These are phyloP conservation scores for Tarenaya hassleriana DNA, from an alignment of 345 rosid genomes.

Conservation along the genomic window DNA sequence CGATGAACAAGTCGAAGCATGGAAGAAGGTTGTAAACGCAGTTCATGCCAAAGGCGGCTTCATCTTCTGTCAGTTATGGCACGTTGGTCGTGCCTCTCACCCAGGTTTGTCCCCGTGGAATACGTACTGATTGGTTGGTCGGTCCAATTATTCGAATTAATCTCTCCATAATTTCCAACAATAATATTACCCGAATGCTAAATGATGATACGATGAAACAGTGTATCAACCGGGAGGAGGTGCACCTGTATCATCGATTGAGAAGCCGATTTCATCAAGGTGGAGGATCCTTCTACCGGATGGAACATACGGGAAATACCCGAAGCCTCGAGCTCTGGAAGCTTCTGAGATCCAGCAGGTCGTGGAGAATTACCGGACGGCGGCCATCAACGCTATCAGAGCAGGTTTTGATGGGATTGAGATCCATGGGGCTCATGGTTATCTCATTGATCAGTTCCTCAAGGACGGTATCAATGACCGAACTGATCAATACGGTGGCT, in stretches of 20 bases:
- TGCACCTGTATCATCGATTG: constrained; percentile 73
- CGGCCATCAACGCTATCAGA: constrained; percentile 61
- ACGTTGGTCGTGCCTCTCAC: constrained; percentile 90
- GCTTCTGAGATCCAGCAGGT: constrained; percentile 44
- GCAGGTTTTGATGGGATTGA: constrained; percentile 94
- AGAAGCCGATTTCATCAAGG: constrained; percentile 47
- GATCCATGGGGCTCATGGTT: constrained; percentile 87
- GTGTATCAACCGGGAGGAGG: constrained; percentile 74
- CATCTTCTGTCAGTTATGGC: constrained; percentile 89
- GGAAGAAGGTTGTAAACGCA: constrained; percentile 71
- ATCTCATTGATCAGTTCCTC: constrained; percentile 77
- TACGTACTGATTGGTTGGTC: not conserved
- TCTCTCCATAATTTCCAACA: not conserved
- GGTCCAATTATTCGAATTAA: not conserved
- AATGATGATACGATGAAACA: constrained; percentile 23
- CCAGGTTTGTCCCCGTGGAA: constrained; percentile 26
- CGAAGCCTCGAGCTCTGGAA: constrained; percentile 42
- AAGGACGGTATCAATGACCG: constrained; percentile 79
- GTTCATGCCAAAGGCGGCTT: constrained; percentile 75
- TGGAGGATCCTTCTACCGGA: constrained; percentile 68
- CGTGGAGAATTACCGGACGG: constrained; percentile 49
- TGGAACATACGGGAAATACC: constrained; percentile 43
- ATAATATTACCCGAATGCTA: not conserved
- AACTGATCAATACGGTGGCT: constrained; percentile 73
- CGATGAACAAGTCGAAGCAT: constrained; percentile 73